Base-by-base conservation (phyloP, 257 asterid genomes). In the Scutellaria galericulata region DNA sequence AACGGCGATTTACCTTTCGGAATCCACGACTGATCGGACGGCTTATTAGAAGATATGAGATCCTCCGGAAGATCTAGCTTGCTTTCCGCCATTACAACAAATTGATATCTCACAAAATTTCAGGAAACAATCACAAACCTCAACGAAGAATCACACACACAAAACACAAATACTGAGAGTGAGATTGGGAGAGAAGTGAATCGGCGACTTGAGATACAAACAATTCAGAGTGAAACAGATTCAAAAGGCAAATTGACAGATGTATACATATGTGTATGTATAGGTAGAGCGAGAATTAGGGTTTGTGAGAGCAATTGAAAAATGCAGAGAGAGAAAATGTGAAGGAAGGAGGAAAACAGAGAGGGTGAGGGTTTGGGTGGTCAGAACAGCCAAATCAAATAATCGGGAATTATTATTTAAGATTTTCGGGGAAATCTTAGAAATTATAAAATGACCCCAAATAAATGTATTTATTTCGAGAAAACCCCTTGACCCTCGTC, bases 41-140 rank as follows among this genome's bases (percentile, higher is more conserved):
- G 73, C 81, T 83, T 31, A 31, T 31, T 86, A 18, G 92, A 82
- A 6, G 69, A 65, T 78, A 87, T 75, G 85, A 89, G 93, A 89
- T 89, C 88, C 77, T 87, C 90, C 47, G 88, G 90, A 75, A 87
- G 95, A 85, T 87, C 90, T 60, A 88, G 88, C 82, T 89, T 90
- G 77, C 83, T 80, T 50, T 85, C 96, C 68, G 90, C 84, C 99
- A 94, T 94, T 72, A 76, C 80, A 77, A 40, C 58, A 13, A 68
- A 83, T 65, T 57, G 74, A 67, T 70, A 79, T 48, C 41, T 37
- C 78, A 56, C 75, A 73, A 68, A 52, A 54, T 9, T 58, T 13
- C 70, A 71, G 70, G 64, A 50, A 59, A 67, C 46, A 71, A 62
- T 35, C 74, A 53, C 61, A 60, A 59, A 61, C 59, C 80, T 42